These are phyloP conservation scores for Apiotrichum akiyoshidainum DNA, from an alignment of 1,284 basidiomycete genomes.

Conservation along the genomic window DNA sequence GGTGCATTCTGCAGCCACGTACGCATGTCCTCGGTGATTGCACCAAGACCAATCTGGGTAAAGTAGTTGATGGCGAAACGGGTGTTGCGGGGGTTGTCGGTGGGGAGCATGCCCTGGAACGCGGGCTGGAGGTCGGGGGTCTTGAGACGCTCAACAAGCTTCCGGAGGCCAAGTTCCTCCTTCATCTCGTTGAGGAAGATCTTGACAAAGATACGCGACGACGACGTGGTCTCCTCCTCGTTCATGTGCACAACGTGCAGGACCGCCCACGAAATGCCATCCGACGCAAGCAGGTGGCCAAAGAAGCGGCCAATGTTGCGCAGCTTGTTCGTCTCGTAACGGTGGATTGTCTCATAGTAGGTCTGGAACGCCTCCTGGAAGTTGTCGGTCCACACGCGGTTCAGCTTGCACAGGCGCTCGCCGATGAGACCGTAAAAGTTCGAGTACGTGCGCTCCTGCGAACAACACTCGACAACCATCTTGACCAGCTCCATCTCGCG, in stretches of 20 bases:
- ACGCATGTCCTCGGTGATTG: slow-evolving; percentile 91
- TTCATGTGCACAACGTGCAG: slow-evolving; percentile 86
- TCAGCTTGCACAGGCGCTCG: slow-evolving; percentile 93
- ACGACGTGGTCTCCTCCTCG: slow-evolving; percentile 95
- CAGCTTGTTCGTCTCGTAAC: slow-evolving; percentile 96
- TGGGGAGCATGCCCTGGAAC: slow-evolving; percentile 85
- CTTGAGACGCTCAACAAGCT: slow-evolving; percentile 77
- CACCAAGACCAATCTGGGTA: slow-evolving; percentile 87
- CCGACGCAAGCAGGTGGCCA: slow-evolving; percentile 79
- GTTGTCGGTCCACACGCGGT: slow-evolving; percentile 85
- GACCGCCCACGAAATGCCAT: slow-evolving; percentile 84
- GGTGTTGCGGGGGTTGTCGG: slow-evolving; percentile 93
- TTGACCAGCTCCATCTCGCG: slow-evolving; percentile 96
- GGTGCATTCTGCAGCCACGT: slow-evolving; percentile 93
- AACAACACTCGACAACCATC: slow-evolving; percentile 99
- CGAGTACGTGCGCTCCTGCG: slow-evolving; percentile 95
- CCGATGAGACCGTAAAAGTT: slow-evolving; percentile 94
- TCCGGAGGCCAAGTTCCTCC: slow-evolving; percentile 86
- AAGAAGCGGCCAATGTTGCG: slow-evolving; percentile 97
- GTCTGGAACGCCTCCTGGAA: slow-evolving; percentile 83
- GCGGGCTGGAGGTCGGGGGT: slow-evolving; percentile 74
- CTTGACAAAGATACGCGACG: slow-evolving; percentile 95
- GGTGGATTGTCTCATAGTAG: slow-evolving; percentile 95
- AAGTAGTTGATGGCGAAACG: slow-evolving; percentile 98
- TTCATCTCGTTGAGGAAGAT: slow-evolving; percentile 93